phyloP scores from a whole-genome alignment of 2,329 filamentous ascomycete genomes.

The Canariomyces notabilis region DNA sequence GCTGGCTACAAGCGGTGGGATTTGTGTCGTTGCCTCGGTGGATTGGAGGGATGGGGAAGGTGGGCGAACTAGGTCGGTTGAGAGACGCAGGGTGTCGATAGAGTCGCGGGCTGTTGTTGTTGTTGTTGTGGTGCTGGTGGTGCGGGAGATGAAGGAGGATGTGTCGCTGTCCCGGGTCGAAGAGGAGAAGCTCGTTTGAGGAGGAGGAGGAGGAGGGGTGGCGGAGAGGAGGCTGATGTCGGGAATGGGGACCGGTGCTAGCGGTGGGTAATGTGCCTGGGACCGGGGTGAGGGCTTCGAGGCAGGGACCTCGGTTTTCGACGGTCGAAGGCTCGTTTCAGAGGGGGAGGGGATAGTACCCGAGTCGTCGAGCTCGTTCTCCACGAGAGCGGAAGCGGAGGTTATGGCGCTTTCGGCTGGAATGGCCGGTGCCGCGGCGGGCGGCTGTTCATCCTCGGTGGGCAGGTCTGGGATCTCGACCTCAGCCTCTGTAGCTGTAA shows the following conservation, averaged over 20 bases:
- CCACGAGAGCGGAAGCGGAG: background rate
- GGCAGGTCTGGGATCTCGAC: slow-evolving; percentile 3
- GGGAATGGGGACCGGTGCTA: background rate
- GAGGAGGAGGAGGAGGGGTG: background rate
- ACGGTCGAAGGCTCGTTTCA: background rate
- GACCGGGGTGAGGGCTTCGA: background rate
- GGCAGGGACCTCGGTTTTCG: background rate
- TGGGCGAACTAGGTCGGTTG: no score
- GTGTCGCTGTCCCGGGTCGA: slow-evolving; percentile 1
- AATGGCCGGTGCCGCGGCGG: slow-evolving; percentile 7
- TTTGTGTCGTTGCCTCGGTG: background rate
- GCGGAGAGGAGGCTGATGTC: background rate
- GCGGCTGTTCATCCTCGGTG: background rate
- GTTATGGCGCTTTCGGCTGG: slow-evolving; percentile 6
- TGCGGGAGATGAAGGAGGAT: slow-evolving; percentile 5
- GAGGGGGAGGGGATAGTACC: background rate
- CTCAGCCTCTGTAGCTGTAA: slow-evolving; percentile 8
- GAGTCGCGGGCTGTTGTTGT: slow-evolving; percentile 10
- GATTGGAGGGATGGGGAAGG: background rate
- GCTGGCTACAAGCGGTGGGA: background rate
- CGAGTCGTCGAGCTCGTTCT: background rate
- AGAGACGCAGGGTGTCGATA: slow-evolving; percentile 15
- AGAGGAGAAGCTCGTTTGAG: slow-evolving; percentile 2
- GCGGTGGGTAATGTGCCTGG: background rate
- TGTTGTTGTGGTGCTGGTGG: no score